Evolutionary conservation across 352 stramenopile species (phyloP).

Genomic region (Saprolegnia parasitica): DNA sequence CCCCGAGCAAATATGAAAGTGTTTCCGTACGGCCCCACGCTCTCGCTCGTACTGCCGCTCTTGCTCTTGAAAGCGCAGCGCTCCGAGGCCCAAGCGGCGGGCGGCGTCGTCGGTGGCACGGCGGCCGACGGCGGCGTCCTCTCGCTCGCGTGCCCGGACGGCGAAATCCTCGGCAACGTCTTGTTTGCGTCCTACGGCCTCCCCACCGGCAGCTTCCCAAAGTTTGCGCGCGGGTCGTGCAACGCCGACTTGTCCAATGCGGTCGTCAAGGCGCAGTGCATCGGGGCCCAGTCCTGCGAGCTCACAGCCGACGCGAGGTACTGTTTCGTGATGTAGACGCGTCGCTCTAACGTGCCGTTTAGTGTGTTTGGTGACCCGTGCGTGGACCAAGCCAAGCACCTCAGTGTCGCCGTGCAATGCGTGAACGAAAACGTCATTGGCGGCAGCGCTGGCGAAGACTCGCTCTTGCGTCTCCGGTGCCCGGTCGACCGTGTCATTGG

Average conservation of each 20-base stretch:
- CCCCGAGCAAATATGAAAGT: slow-evolving; percentile 14
- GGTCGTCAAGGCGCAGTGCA: background rate
- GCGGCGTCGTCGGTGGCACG: background rate
- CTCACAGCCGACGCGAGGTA: background rate
- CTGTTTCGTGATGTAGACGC: background rate
- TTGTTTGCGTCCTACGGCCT: slow-evolving; percentile 2
- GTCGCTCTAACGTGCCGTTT: background rate
- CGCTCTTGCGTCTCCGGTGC: background rate
- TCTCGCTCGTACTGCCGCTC: background rate
- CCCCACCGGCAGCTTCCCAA: background rate
- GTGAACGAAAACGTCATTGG: slow-evolving; percentile 13
- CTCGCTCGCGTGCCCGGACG: background rate
- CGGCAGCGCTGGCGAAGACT: background rate
- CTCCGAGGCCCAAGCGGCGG: background rate
- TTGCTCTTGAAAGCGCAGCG: background rate
- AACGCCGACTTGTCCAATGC: background rate
- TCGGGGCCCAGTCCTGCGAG: background rate
- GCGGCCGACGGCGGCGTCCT: background rate
- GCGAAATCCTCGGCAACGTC: background rate
- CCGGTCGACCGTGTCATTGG: background rate
- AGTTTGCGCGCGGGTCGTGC: background rate
- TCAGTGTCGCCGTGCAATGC: background rate
- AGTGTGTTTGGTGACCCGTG: slow-evolving; percentile 7
- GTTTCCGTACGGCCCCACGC: background rate
- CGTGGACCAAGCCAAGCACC: background rate